These are phyloP conservation scores for Letharia columbiana DNA, from an alignment of 495 filamentous ascomycete species.

Conservation along the genomic window DNA sequence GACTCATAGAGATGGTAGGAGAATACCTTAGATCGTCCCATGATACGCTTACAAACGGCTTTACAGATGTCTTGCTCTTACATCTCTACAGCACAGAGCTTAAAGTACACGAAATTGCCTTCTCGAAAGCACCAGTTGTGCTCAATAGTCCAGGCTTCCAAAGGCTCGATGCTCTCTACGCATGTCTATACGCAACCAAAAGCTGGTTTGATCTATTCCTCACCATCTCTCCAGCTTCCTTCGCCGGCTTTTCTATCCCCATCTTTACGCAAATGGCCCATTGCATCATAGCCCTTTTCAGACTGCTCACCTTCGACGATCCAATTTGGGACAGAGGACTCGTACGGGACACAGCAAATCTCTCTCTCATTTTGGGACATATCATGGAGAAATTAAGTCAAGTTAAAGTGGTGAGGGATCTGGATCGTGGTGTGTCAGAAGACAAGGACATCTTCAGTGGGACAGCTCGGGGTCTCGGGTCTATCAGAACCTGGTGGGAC, in stretches of 20 bases:
- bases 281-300: slow-evolving; percentile 35
- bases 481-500: slow-evolving; percentile 12
- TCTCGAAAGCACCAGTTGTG: slow-evolving; percentile 25
- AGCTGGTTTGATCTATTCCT: slow-evolving; percentile 34
- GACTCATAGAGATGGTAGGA: slow-evolving; percentile 36
- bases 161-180: slow-evolving; percentile 31
- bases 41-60: neutral
- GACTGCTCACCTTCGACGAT: slow-evolving; percentile 35
- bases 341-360: slow-evolving; percentile 15
- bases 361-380: slow-evolving; percentile 5
- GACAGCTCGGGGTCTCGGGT: neutral
- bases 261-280: slow-evolving; percentile 38
- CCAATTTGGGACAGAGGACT: slow-evolving; percentile 32
- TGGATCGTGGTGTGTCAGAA: neutral
- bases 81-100: slow-evolving; percentile 37
- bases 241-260: slow-evolving; percentile 32
- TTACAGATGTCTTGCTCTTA: slow-evolving; percentile 33
- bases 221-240: slow-evolving; percentile 28
- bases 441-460: neutral
- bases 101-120: slow-evolving; percentile 36
- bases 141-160: slow-evolving; percentile 27
- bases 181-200: slow-evolving; percentile 34
- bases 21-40: neutral
- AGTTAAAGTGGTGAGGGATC: neutral
- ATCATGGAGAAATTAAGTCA: neutral